Evolutionary conservation across 2,329 filamentous ascomycete genomes (phyloP).

Genomic region (Dactylonectria estremocensis): DNA sequence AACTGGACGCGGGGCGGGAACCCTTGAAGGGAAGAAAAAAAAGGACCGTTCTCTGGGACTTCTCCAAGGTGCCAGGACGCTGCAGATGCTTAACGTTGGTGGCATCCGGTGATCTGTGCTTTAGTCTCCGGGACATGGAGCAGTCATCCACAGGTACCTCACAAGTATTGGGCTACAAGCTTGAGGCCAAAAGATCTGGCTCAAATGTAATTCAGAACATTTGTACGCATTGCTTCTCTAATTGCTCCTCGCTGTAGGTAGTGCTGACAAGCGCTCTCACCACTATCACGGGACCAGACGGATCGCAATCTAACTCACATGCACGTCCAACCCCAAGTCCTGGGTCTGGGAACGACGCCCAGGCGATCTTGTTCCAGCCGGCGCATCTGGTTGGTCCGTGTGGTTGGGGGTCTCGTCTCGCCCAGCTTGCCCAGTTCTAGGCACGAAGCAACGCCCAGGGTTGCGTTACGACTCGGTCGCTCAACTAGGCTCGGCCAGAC

Average conservation of each 20-base stretch:
- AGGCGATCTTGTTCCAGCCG: not conserved
- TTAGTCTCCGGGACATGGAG: not conserved
- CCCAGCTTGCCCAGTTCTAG: not conserved
- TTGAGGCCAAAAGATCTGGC: not conserved
- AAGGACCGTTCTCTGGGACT: not conserved
- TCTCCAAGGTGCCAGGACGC: not conserved
- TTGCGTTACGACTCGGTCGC: not conserved
- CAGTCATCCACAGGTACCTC: not conserved
- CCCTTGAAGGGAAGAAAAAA: slow-evolving; percentile 12
- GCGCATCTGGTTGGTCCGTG: not conserved
- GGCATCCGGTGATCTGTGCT: slow-evolving; percentile 13
- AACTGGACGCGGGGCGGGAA: slow-evolving; percentile 14
- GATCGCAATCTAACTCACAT: not conserved
- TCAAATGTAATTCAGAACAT: not conserved
- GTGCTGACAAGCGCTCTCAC: not conserved
- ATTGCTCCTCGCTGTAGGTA: not conserved
- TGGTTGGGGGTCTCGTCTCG: not conserved
- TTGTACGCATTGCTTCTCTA: too few relatives aligned
- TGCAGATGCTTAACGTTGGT: not conserved
- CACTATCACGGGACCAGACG: not conserved
- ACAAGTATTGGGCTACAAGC: not conserved
- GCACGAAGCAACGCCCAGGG: not conserved
- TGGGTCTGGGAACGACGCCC: not conserved
- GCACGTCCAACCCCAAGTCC: not conserved
- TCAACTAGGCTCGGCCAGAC: not conserved